Base-by-base conservation (phyloP, 345 rosid species). In the Tarenaya hassleriana region DNA sequence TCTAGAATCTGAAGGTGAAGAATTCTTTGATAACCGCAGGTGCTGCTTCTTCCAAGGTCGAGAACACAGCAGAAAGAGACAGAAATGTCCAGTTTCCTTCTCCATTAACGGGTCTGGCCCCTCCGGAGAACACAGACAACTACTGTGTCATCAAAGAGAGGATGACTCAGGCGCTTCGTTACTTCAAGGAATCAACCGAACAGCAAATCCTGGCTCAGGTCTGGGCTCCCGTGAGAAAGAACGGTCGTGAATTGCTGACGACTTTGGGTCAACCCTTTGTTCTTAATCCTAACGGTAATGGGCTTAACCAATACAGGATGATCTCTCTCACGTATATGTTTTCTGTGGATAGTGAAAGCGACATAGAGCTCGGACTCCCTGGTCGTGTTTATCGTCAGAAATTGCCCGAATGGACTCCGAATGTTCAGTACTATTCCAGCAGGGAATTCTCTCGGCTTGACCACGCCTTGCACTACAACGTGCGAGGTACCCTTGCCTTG, bases 201-300 rank as follows among this genome's bases (percentile, higher is more conserved):
- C 98, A 91, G 45, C 94, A 84, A 20, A 66, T 91, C 64, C 81
- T 91, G 7, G 96, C 89, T 24, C 96, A 87, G 67, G 83, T 91
- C 49, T 91, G 98, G 98, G 95, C 86, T 12, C 98, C 98, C 39
- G 79, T 86, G 0, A 78, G 72, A 60, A 66, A 59, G 41, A 78
- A 75, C 52, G 78, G 82, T 47, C 75, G 75, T 7, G 75, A 60
- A 44, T 78, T 84, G 18, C 78, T 87, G 16, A 80, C 92, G 47
- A 91, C 98, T 75, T 76, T 80, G 18, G 96, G 89, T 45, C 98
- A 91, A 47, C 98, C 98, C 6, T 91, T 91, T 60, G 80, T 84
- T 66, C 86, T 91, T 44, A 88, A 75, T 63, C 78, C 87, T 16
- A 75, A 64, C 52, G 75, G 85, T 58, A 73, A 60, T 19, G 96